Evolutionary conservation across 208 protist species (phyloP).

Genomic region (Acanthamoeba healyi): DNA sequence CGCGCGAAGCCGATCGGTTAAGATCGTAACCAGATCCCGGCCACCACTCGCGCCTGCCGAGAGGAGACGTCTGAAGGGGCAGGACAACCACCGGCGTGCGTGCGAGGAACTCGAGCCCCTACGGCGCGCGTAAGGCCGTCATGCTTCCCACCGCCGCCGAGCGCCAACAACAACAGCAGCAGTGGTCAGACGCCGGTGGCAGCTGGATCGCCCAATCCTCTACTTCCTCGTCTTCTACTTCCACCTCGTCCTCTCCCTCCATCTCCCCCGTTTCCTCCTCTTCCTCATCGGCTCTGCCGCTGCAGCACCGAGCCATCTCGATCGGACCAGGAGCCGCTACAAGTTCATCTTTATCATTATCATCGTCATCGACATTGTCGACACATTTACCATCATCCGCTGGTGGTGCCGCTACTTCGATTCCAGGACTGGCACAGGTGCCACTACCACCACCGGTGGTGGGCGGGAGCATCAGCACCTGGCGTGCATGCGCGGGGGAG

Average conservation of each 20-base stretch:
- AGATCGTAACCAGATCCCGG: background rate
- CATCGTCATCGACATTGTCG: too few relatives aligned
- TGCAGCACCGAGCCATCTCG: background rate
- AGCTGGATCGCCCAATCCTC: background rate
- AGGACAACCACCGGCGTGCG: too few relatives aligned
- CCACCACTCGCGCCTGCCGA: background rate
- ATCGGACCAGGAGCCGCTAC: background rate
- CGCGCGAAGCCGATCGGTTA: background rate
- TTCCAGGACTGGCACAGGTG: too few relatives aligned
- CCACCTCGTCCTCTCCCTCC: background rate
- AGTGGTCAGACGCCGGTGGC: background rate
- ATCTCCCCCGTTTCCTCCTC: background rate
- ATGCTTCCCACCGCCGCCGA: background rate
- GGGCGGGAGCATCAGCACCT: background rate
- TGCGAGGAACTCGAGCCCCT: too few relatives aligned
- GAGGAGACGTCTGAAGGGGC: too few relatives aligned
- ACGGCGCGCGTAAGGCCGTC: too few relatives aligned
- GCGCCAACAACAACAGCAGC: too few relatives aligned
- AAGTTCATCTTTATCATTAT: too few relatives aligned
- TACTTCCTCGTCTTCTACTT: background rate
- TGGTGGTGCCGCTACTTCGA: too few relatives aligned
- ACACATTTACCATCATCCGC: too few relatives aligned
- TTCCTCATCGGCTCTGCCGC: background rate
- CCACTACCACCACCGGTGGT: background rate
- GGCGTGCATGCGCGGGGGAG: background rate